Base-by-base conservation (phyloP, 192 early-diverging fungal species). In the Rhizoclosmatium sp. region DNA sequence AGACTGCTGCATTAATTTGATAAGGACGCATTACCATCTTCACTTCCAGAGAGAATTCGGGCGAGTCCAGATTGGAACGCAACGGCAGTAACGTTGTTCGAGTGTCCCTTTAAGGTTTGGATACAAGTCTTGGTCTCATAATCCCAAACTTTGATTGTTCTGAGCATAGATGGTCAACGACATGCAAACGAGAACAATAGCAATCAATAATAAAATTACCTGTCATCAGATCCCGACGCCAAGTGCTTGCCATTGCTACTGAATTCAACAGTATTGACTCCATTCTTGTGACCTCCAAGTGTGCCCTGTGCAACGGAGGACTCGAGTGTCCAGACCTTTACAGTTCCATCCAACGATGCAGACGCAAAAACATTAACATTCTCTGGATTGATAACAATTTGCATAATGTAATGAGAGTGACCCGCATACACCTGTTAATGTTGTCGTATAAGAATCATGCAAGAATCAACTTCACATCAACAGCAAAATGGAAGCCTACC, bases 81-180 rank as follows among this genome's bases (percentile, higher is more conserved):
- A 7, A 95, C 94, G 58, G 94, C 91, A 19, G 91, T 94, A 3
- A 97, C 96, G 79, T 99, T 98, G 62, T 98, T 92, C 3, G 93
- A 89, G 83, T 99, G 98, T 4, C 98, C 98, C 84, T 99, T 96
- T 65, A 99, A 90, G 3, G 97, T 99, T 84, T 97, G 96, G 14
- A 99, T 96, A 82, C 97, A 99, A 23, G 95, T 95, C 85, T 98
- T 99, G 91, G 98, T 99, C 81, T 99, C 97, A 83, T 99, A 99
- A 82, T 99, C 98, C 98, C 98, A 99, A 47, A 99, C 92, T 74
- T 98, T 98, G 78, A 95, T 91, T 46, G 92, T 73, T 47, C 92
- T 94, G 31, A 31, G 31, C 31, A 31, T 31, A 31, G 31, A 31
- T 31, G 31, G 31, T 31, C 31, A 31, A 31, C 31, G 31, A 31